These are phyloP conservation scores for Paramecium sonneborni DNA, from an alignment of 73 alveolate species.

Conservation along the genomic window DNA sequence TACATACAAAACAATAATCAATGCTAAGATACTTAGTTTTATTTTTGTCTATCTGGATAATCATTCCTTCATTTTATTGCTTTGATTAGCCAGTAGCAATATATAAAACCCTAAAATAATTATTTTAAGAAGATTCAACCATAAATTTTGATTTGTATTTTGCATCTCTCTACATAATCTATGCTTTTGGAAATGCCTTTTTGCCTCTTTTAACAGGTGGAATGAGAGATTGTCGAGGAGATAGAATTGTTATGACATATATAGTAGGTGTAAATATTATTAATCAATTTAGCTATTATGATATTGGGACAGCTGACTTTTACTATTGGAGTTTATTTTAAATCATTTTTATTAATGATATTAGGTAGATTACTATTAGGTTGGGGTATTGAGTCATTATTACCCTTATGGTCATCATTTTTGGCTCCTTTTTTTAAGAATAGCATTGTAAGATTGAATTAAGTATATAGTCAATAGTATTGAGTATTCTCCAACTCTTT, in stretches of 20 bases:
- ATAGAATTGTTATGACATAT: neutral
- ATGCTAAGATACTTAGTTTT: neutral
- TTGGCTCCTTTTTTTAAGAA: constrained; percentile 27
- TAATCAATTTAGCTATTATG: neutral
- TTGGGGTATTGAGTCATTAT: constrained; percentile 33
- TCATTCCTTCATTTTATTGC: constrained; percentile 50
- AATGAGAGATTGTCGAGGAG: constrained; percentile 38
- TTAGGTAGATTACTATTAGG: constrained; percentile 40
- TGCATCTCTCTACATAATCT: neutral
- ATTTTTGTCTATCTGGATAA: constrained; percentile 17
- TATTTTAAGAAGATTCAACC: neutral
- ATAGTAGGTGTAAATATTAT: constrained; percentile 6
- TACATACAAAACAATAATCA: neutral
- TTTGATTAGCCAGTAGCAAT: constrained; percentile 35
- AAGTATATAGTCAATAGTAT: constrained; percentile 44
- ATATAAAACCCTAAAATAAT: neutral
- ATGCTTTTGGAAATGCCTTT: constrained; percentile 42
- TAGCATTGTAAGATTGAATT: neutral
- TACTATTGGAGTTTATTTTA: neutral
- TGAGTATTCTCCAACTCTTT: neutral
- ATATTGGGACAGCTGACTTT: constrained; percentile 4
- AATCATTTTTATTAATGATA: neutral
- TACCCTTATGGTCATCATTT: neutral
- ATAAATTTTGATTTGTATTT: constrained; percentile 37
- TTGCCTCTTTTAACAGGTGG: constrained; percentile 44